Conservation (phyloP, 257 asterid species). For the Nicotiana otophora region DNA sequence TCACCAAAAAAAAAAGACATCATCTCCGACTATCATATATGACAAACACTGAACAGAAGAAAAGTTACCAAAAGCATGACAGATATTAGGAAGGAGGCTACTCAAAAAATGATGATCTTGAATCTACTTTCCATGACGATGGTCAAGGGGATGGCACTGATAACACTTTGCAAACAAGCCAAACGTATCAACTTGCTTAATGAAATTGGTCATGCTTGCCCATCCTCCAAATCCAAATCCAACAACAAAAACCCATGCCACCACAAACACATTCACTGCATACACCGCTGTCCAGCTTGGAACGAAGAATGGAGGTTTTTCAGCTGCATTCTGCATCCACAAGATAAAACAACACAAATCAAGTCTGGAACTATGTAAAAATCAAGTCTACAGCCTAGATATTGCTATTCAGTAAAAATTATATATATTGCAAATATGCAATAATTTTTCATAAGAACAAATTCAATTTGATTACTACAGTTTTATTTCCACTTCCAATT, state of each 20-base stretch:
- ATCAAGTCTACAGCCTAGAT: not conserved
- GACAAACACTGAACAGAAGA: not conserved
- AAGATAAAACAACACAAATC: not conserved
- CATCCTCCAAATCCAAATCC: slow-evolving; percentile 95
- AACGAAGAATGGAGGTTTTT: slow-evolving; percentile 72
- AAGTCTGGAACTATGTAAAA: not conserved
- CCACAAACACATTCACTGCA: slow-evolving; percentile 49
- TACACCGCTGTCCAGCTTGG: slow-evolving; percentile 85
- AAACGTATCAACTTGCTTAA: slow-evolving; percentile 58
- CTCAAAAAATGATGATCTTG: not conserved
- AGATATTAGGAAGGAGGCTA: not conserved
- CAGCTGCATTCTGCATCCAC: slow-evolving; percentile 74
- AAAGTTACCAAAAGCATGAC: not conserved
- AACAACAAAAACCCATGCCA: slow-evolving; percentile 50
- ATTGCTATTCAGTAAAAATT: not conserved
- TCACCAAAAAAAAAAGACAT: not conserved
- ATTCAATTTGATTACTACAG: not conserved
- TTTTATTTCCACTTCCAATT: too few relatives aligned
- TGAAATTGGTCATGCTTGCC: slow-evolving; percentile 79
- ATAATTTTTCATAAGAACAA: not conserved
- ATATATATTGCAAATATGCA: not conserved
- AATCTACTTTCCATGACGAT: not conserved
- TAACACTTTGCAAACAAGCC: slow-evolving; percentile 83
- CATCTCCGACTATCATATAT: not conserved
- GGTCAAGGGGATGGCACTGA: slow-evolving; percentile 56